Percentiles rank a stretch among this genome's conserved stretches.
phyloP scores from a whole-genome alignment of 2,329 filamentous ascomycete species.

The Fusarium oligoseptatum region DNA sequence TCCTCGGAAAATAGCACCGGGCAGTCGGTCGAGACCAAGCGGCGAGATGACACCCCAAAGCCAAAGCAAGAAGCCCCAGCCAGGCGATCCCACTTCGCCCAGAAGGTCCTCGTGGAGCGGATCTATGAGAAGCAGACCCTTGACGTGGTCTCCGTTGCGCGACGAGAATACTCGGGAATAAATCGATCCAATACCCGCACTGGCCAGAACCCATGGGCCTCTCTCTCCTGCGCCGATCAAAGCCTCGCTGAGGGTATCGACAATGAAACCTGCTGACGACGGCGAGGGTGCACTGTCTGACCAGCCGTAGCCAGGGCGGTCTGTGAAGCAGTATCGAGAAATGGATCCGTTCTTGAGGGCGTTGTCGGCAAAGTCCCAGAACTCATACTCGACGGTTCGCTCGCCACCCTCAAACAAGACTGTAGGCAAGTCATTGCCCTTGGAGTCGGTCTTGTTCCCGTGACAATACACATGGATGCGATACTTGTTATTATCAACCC shows the following conservation, averaged over 20 bases:
- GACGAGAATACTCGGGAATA: slow-evolving; percentile 93
- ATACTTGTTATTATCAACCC: slow-evolving; percentile 88
- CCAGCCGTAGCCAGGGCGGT: slow-evolving; percentile 90
- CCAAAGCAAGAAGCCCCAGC: slow-evolving; percentile 88
- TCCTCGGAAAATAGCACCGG: slow-evolving; percentile 85
- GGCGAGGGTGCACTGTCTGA: slow-evolving; percentile 93
- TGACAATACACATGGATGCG: slow-evolving; percentile 85
- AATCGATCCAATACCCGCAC: slow-evolving; percentile 87
- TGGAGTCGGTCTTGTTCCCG: slow-evolving; percentile 74
- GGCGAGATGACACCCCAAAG: slow-evolving; percentile 87
- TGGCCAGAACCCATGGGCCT: slow-evolving; percentile 90
- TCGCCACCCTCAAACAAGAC: slow-evolving; percentile 90
- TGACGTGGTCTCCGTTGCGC: slow-evolving; percentile 80
- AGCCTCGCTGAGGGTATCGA: slow-evolving; percentile 88
- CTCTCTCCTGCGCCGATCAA: slow-evolving; percentile 83
- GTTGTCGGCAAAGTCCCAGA: slow-evolving; percentile 84
- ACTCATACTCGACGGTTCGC: slow-evolving; percentile 79
- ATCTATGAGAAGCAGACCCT: slow-evolving; percentile 87
- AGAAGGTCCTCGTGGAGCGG: slow-evolving; percentile 90
- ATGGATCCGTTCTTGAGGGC: slow-evolving; percentile 86
- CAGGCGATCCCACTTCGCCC: slow-evolving; percentile 72
- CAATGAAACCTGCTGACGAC: slow-evolving; percentile 92
- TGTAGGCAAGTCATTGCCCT: slow-evolving; percentile 74
- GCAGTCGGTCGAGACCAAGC: slow-evolving; percentile 84
- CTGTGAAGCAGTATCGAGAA: slow-evolving; percentile 92